Evolutionary conservation across 345 rosid genomes (phyloP).

Genomic region (Psidium guajava): DNA sequence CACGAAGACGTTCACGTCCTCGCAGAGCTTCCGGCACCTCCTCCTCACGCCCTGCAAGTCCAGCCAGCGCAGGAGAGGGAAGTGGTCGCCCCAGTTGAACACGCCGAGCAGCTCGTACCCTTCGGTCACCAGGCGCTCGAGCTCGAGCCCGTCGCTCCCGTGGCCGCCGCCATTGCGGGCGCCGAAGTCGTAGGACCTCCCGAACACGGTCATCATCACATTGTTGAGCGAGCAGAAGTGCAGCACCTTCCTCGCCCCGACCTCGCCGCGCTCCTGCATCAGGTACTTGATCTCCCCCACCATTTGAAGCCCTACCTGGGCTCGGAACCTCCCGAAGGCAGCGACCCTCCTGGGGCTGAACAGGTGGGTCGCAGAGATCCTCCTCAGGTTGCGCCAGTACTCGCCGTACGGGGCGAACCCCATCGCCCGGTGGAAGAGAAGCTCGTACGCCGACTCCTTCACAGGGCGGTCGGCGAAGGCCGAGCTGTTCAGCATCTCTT

Average conservation of each 20-base stretch:
- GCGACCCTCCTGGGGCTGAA: constrained; percentile 63
- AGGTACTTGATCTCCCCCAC: constrained; percentile 17
- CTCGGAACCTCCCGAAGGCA: constrained; percentile 32
- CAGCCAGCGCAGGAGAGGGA: constrained; percentile 49
- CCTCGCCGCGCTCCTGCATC: constrained; percentile 20
- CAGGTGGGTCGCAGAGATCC: constrained; percentile 67
- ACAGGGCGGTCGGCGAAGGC: constrained; percentile 80
- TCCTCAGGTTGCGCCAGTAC: constrained; percentile 81
- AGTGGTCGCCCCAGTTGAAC: constrained; percentile 86
- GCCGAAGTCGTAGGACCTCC: constrained; percentile 41
- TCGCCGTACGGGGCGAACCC: constrained; percentile 82
- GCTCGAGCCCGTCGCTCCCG: constrained; percentile 8
- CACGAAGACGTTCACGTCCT: constrained; percentile 49
- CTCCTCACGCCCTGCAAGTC: constrained; percentile 75
- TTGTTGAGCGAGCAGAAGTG: constrained; percentile 70
- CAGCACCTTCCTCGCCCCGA: constrained; percentile 36
- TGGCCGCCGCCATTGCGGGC: constrained; percentile 7
- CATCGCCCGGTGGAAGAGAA: constrained; percentile 73
- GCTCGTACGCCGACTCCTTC: constrained; percentile 82
- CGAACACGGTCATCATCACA: constrained; percentile 71
- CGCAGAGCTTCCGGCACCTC: constrained; percentile 42
- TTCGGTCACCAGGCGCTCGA: constrained; percentile 61
- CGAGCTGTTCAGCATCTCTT: constrained; percentile 59
- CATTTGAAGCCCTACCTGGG: constrained; percentile 38
- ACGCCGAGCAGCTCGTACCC: constrained; percentile 64